Conservation (phyloP, 352 stramenopile genomes). For the Phytopythium kandeliae region DNA sequence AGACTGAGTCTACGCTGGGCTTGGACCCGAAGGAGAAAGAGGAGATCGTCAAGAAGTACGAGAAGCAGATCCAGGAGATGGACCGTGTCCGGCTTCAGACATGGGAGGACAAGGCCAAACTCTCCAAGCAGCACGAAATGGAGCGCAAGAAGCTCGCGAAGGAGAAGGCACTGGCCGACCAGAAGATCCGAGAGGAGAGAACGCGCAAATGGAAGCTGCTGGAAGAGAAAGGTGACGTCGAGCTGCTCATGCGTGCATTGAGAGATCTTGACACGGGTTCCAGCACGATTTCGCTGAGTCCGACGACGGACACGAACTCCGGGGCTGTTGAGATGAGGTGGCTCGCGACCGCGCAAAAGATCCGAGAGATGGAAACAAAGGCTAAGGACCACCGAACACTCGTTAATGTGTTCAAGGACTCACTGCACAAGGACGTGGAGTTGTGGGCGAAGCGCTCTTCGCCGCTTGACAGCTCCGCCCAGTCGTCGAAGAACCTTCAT, state of each 20-base stretch:
- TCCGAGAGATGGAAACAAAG: constrained; percentile 59
- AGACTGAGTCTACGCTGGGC: constrained; percentile 53
- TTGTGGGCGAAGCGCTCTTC: constrained; percentile 48
- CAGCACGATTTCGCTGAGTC: neutral
- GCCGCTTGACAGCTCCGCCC: constrained; percentile 6
- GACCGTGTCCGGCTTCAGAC: constrained; percentile 79
- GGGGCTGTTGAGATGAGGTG: constrained; percentile 40
- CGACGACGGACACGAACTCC: neutral
- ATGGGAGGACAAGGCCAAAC: constrained; percentile 84
- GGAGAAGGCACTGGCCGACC: constrained; percentile 70
- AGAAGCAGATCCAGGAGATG: constrained; percentile 89
- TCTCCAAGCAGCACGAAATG: constrained; percentile 83
- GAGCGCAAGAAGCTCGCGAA: constrained; percentile 77
- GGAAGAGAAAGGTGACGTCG: constrained; percentile 78
- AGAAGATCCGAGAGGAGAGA: constrained; percentile 76
- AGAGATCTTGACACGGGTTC: constrained; percentile 41
- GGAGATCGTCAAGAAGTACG: constrained; percentile 82
- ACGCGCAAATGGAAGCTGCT: constrained; percentile 82
- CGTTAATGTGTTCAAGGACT: constrained; percentile 80
- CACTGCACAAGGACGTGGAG: constrained; percentile 70
- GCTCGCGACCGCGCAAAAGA: constrained; percentile 48
- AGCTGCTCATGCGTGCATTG: constrained; percentile 71
- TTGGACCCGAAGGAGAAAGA: constrained; percentile 83
- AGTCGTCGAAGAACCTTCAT: constrained; percentile 21
- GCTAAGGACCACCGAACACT: constrained; percentile 77